Percentiles rank a stretch among this genome's conserved stretches.
Conservation (phyloP, 257 asterid genomes). For the Solanum arcanum region DNA sequence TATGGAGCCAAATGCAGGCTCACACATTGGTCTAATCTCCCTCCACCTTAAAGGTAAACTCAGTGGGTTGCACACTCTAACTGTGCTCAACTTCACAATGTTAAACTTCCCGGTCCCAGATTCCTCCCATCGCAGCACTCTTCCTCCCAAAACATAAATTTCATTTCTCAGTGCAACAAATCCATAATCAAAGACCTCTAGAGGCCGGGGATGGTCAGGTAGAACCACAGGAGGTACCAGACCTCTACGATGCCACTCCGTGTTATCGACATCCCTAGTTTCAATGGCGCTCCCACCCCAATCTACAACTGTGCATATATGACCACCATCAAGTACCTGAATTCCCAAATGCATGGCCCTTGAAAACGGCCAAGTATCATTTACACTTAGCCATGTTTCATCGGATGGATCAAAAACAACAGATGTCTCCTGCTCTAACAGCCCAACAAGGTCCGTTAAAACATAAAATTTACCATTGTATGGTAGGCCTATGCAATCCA, state of each 20-base stretch:
- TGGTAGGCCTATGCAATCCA: background rate
- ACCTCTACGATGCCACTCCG: background rate
- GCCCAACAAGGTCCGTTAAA: background rate
- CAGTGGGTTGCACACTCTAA: background rate
- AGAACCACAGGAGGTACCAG: background rate
- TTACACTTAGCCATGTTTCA: background rate
- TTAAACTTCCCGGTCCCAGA: background rate
- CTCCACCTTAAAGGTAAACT: background rate
- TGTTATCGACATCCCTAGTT: background rate
- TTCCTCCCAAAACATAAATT: constrained; percentile 1
- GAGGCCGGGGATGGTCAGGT: constrained; percentile 1
- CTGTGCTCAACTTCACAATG: background rate
- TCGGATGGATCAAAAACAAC: background rate
- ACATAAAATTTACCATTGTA: background rate
- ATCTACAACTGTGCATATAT: background rate
- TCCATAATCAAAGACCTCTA: constrained; percentile 2
- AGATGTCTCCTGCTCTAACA: background rate
- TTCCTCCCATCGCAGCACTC: constrained; percentile 1
- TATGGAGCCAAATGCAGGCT: background rate
- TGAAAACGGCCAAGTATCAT: background rate
- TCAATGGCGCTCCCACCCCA: constrained; percentile 1
- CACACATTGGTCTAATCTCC: constrained; percentile 1
- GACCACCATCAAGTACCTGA: constrained; percentile 5
- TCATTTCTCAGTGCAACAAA: background rate
- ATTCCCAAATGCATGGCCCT: constrained; percentile 2